Evolutionary conservation across 306 rosid species (phyloP), one percentile per base, ranked within the genome.

Genomic region (Quercus robur): DNA sequence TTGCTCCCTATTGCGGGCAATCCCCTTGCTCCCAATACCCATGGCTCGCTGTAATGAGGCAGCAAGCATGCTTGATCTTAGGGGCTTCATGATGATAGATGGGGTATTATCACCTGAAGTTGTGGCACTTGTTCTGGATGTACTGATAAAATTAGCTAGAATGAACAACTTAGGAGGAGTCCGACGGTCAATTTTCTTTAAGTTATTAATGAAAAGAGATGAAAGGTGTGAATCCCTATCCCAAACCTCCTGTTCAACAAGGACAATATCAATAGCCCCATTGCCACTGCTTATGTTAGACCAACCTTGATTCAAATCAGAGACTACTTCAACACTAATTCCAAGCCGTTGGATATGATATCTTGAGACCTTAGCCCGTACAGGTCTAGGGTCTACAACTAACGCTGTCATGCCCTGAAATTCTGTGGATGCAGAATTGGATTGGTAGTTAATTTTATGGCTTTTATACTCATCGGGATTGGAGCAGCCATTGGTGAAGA

Each of bases 311-410:
- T 80, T 84, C 79, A 91, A 83, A 80, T 93, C 94, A 7, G 93
- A 77, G 78, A 80, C 89, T 41, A 88, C 75, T 86, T 95, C 92
- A 7, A 90, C 98, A 51, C 30, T 89, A 80, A 95, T 86, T 76
- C 96, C 99, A 68, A 95, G 93, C 75, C 99, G 88, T 76, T 88
- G 84, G 71, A 95, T 90, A 84, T 95, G 99, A 87, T 95, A 95
- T 82, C 87, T 89, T 8, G 97, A 95, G 82, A 95, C 91, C 82
- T 89, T 85, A 59, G 93, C 93, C 73, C 99, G 82, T 28, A 95
- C 86, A 5, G 98, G 85, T 81, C 94, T 85, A 30, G 91, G 80
- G 81, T 95, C 99, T 70, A 95, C 88, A 30, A 93, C 81, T 63
- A 91, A 75, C 8, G 98, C 97, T 14, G 77, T 77, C 98, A 89